These are phyloP conservation scores for Calocybe gangraenosa DNA, from an alignment of 768 basidiomycete species.

Conservation along the genomic window DNA sequence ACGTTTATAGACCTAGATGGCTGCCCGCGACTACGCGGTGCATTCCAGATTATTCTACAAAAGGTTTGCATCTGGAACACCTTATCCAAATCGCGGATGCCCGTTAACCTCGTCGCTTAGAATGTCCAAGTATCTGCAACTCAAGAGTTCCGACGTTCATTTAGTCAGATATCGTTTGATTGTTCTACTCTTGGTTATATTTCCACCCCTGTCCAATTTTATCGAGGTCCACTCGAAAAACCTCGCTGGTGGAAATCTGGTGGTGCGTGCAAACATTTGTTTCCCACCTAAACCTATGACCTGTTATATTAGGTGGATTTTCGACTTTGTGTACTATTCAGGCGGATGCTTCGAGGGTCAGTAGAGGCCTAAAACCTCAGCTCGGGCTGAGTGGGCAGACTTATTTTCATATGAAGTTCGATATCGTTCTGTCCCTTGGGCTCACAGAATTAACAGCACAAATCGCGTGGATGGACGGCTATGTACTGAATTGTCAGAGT, in stretches of 20 bases:
- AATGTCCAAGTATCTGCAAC: constrained; percentile 29
- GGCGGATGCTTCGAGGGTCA: constrained; percentile 2
- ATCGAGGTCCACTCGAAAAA: constrained; percentile 15
- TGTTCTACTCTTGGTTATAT: constrained; percentile 6
- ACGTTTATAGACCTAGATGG: constrained; percentile 11
- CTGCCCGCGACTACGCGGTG: constrained; percentile 11
- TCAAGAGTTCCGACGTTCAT: constrained; percentile 20
- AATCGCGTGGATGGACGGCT: constrained; percentile 47
- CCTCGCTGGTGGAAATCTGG: constrained; percentile 22
- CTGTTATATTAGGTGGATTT: background rate
- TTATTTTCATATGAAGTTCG: constrained; percentile 31
- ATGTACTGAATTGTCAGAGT: constrained; percentile 14
- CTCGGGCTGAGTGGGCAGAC: constrained; percentile 13
- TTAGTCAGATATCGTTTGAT: constrained; percentile 3
- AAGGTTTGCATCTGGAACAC: constrained; percentile 14
- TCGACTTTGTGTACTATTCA: constrained; percentile 1
- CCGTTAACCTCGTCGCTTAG: constrained; percentile 21
- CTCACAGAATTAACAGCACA: constrained; percentile 50
- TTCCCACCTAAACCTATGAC: constrained; percentile 5
- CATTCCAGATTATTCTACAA: constrained; percentile 22
- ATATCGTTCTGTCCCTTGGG: constrained; percentile 49
- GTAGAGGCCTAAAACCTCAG: background rate
- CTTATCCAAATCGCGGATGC: background rate
- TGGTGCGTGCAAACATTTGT: background rate
- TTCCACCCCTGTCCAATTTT: constrained; percentile 18